These are phyloP conservation scores for Teratosphaeria zuluensis DNA, from an alignment of 2,329 filamentous ascomycete species.

Conservation along the genomic window DNA sequence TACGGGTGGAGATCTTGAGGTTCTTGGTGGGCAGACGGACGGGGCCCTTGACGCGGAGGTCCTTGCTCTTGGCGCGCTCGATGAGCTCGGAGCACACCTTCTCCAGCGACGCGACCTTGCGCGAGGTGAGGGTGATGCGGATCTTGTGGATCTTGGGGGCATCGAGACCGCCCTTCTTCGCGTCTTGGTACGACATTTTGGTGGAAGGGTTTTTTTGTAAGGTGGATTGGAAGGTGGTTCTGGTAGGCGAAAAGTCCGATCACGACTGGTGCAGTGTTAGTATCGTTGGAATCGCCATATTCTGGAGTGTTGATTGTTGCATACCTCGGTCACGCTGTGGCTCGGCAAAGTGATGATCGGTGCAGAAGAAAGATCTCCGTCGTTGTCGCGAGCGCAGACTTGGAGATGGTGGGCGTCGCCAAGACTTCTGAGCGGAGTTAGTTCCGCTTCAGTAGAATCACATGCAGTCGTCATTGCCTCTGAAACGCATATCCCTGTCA, in stretches of 20 bases:
- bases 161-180: constrained; percentile 80
- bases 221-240: constrained; percentile 16
- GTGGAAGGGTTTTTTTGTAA: constrained; percentile 20
- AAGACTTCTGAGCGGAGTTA: not conserved
- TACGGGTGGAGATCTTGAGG: constrained; percentile 93
- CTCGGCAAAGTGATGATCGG: constrained; percentile 47
- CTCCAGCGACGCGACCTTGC: constrained; percentile 92
- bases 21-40: constrained; percentile 96
- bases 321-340: constrained; percentile 11
- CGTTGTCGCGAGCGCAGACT: constrained; percentile 2
- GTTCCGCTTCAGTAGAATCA: not conserved
- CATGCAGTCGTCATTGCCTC: not conserved
- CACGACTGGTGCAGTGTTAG: constrained; percentile 10
- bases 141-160: constrained; percentile 94
- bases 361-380: constrained; percentile 15
- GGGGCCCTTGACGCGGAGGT: constrained; percentile 95
- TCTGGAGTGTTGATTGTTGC: not conserved
- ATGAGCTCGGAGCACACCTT: constrained; percentile 98
- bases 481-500: not conserved
- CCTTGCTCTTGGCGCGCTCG: constrained; percentile 97
- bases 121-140: constrained; percentile 92
- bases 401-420: not conserved
- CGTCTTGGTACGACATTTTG: constrained; percentile 89
- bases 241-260: constrained; percentile 15
- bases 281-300: not conserved